These are phyloP conservation scores for Penicillium cinerascens DNA, from an alignment of 495 filamentous ascomycete genomes.

Conservation along the genomic window DNA sequence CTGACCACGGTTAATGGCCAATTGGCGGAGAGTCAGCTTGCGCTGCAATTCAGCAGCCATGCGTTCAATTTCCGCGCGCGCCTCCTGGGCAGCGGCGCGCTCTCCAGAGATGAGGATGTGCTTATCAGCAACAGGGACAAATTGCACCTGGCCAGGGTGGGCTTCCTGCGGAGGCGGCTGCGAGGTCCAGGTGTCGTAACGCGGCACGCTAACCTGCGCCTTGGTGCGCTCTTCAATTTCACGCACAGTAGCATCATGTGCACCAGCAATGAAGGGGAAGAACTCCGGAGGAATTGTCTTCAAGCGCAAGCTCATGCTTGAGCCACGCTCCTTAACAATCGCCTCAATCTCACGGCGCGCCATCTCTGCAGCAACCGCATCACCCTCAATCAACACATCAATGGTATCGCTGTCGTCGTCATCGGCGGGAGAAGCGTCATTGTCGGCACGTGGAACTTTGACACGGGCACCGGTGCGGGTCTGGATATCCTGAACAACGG, in stretches of 20 bases:
- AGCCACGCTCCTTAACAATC: constrained; percentile 81
- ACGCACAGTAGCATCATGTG: constrained; percentile 63
- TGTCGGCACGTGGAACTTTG: constrained; percentile 77
- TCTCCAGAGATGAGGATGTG: constrained; percentile 86
- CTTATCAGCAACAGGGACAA: constrained; percentile 60
- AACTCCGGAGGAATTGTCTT: constrained; percentile 84
- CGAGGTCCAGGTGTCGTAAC: constrained; percentile 67
- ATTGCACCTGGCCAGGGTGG: constrained; percentile 60
- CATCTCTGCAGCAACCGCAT: constrained; percentile 75
- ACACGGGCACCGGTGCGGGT: constrained; percentile 82
- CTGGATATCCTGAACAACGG: constrained; percentile 83
- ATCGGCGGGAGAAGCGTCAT: constrained; percentile 41
- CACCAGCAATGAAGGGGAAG: constrained; percentile 91
- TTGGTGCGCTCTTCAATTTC: constrained; percentile 68
- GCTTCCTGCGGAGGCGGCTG: constrained; percentile 68
- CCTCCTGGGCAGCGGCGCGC: constrained; percentile 74
- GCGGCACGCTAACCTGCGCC: constrained; percentile 73
- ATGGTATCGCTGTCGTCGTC: constrained; percentile 78
- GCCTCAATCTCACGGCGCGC: constrained; percentile 76
- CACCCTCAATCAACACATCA: constrained; percentile 85
- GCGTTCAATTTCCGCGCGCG: constrained; percentile 73
- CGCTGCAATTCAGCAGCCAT: constrained; percentile 67
- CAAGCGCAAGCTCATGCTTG: constrained; percentile 72
- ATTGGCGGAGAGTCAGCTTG: constrained; percentile 65
- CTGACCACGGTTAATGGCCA: constrained; percentile 70